Evolutionary conservation across 805 yeast genomes (phyloP), one percentile per base, ranked within the genome.

Genomic region (Ogataea parapolymorpha): DNA sequence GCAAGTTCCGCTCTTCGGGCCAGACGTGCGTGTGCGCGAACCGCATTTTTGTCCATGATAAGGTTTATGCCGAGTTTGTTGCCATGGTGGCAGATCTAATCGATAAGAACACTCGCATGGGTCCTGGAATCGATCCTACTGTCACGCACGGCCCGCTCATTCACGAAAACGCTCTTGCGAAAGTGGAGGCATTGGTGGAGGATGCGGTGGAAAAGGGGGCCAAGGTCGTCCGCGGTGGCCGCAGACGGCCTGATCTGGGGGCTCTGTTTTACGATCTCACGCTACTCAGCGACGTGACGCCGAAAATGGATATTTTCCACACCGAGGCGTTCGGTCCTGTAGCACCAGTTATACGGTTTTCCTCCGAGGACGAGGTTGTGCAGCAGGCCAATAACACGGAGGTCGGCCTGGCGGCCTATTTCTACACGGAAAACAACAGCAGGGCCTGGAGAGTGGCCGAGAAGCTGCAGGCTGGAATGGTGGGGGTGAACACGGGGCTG

Each of bases 241-340:
- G 63, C 4, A 55, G 63, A n/a, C 67, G 77, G 17, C 61, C 72
- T 5, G 76, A 74, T n/a, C 50, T 82, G n/a, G 91, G 90, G 2
- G 75, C 73, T 23, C 67, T 69, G 47, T 85, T 79, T 66, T 84
- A 71, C 56, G 80, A 75, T 15, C 77, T 85, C 39, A 85, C 91
- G 0, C 71, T 85, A 4, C 59, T 85, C 26, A 68, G 74, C 2
- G 72, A 74, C 39, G 83, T 77, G 27, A 73, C 76, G 26, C 56
- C 67, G 1, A 70, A 69, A 11, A 82, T 83, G 86, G 50, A 62
- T 24, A 72, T 85, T 13, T 69, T 72, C 50, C 52, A 64, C 26
- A 85, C 80, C 46, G 93, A 85, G 58, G 82, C 86, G 2, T 85
- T 85, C 61, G 95, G 93, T 0, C 93, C 95, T 1, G 71, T 85